A percentile compares a stretch with the other conserved stretches of the same genome.
Evolutionary conservation across 257 asterid genomes (phyloP).

Genomic region (Solanum lignicaule): DNA sequence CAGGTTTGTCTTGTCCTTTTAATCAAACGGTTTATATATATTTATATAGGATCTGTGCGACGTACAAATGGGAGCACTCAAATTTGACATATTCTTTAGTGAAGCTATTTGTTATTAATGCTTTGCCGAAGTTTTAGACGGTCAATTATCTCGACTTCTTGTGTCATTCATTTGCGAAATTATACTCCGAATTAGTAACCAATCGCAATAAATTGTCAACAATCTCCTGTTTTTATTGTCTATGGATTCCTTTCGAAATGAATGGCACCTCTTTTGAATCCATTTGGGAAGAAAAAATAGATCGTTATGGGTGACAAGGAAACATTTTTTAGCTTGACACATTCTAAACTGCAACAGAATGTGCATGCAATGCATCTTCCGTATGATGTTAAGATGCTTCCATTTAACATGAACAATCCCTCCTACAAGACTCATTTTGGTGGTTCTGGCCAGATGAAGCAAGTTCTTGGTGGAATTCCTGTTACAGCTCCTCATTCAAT

Average conservation of each 20-base stretch:
- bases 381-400: conserved; percentile 23
- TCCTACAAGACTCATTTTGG: conserved; percentile 22
- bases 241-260: not conserved
- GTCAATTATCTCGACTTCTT: not conserved
- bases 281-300: not conserved
- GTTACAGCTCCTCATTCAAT: conserved; percentile 18
- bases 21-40: not conserved
- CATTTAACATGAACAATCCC: conserved; percentile 15
- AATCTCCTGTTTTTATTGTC: not conserved
- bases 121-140: not conserved
- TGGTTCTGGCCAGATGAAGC: conserved; percentile 34
- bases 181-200: not conserved
- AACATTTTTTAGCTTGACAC: conserved; percentile 10
- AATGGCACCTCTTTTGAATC: not conserved
- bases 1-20: conserved; percentile 9
- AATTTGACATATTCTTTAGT: not conserved
- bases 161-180: not conserved
- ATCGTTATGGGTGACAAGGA: not conserved
- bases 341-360: conserved; percentile 13
- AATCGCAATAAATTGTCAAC: not conserved
- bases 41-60: not conserved
- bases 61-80: not conserved
- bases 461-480: conserved; percentile 38
- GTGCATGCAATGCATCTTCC: conserved; percentile 9
- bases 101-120: not conserved